Evolutionary conservation across 2,329 filamentous ascomycete species (phyloP).

Genomic region (Zarea fungicola): DNA sequence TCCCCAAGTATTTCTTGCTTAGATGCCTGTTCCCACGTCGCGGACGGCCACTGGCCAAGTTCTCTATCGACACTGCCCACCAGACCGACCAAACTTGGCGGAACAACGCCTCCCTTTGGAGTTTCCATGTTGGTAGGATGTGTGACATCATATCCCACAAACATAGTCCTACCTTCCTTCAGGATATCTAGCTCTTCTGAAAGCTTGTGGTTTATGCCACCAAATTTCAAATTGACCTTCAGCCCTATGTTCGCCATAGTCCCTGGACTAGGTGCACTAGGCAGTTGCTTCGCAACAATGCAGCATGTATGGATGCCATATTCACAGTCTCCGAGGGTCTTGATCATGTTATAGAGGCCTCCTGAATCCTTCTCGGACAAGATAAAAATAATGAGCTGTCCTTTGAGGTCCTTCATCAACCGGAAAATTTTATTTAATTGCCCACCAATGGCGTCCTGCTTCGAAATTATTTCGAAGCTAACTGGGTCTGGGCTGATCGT

Average conservation of each 20-base stretch:
- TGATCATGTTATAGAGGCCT: constrained; percentile 59
- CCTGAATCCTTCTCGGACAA: constrained; percentile 45
- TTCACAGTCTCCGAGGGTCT: constrained; percentile 60
- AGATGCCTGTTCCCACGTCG: constrained; percentile 60
- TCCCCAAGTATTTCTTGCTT: constrained; percentile 66
- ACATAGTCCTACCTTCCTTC: constrained; percentile 67
- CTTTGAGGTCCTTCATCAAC: too few species aligned
- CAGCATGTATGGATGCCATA: constrained; percentile 67
- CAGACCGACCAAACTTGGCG: constrained; percentile 74
- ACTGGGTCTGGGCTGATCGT: too few species aligned
- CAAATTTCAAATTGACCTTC: constrained; percentile 78
- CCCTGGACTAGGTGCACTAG: constrained; percentile 19
- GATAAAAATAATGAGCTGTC: constrained; percentile 55
- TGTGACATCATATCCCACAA: constrained; percentile 84
- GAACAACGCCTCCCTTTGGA: constrained; percentile 21
- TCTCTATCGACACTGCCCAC: constrained; percentile 68
- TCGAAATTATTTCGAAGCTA: too few species aligned
- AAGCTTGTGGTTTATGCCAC: constrained; percentile 67
- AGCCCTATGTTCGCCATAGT: constrained; percentile 67
- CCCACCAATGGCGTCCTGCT: too few species aligned
- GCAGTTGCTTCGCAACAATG: constrained; percentile 40
- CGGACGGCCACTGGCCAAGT: constrained; percentile 73
- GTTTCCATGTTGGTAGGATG: constrained; percentile 64
- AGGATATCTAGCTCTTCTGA: constrained; percentile 53
- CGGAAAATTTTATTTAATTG: too few species aligned